A percentile compares a stretch with the other conserved stretches of the same genome.
phyloP scores from a whole-genome alignment of 495 filamentous ascomycete species.

The Xylaria sp. region DNA sequence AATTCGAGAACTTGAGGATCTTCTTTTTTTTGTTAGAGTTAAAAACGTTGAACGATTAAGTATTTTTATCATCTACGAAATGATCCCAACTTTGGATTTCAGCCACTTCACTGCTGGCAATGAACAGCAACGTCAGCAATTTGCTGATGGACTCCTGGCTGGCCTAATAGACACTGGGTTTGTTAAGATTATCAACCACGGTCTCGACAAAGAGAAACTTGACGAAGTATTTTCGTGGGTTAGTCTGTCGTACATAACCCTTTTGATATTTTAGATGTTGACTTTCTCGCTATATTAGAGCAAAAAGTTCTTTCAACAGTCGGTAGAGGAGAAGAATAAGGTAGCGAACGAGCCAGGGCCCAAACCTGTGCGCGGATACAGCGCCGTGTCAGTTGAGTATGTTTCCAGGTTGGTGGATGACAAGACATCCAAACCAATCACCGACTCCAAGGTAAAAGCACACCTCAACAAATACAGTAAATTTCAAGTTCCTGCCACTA shows the following conservation, averaged over 20 bases:
- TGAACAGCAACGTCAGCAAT: conserved; percentile 23
- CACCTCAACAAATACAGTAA: not conserved
- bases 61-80: not conserved
- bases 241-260: not conserved
- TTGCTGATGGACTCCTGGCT: conserved; percentile 29
- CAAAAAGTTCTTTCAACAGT: conserved; percentile 23
- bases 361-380: conserved; percentile 24
- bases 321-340: conserved; percentile 17
- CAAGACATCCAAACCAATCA: conserved; percentile 11
- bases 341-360: conserved; percentile 20
- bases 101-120: conserved; percentile 21
- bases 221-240: conserved; percentile 20
- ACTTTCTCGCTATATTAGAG: conserved; percentile 3
- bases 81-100: conserved; percentile 24
- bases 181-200: conserved; percentile 37
- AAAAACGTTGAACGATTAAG: not conserved
- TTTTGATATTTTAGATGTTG: not conserved
- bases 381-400: conserved; percentile 16
- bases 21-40: not conserved
- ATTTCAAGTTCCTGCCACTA: not conserved
- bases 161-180: conserved; percentile 34
- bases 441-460: conserved; percentile 21
- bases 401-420: conserved; percentile 13
- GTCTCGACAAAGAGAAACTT: conserved; percentile 26
- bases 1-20: not conserved